These are phyloP conservation scores for Inonotus obliquus DNA, from an alignment of 1,284 basidiomycete genomes.

Conservation along the genomic window DNA sequence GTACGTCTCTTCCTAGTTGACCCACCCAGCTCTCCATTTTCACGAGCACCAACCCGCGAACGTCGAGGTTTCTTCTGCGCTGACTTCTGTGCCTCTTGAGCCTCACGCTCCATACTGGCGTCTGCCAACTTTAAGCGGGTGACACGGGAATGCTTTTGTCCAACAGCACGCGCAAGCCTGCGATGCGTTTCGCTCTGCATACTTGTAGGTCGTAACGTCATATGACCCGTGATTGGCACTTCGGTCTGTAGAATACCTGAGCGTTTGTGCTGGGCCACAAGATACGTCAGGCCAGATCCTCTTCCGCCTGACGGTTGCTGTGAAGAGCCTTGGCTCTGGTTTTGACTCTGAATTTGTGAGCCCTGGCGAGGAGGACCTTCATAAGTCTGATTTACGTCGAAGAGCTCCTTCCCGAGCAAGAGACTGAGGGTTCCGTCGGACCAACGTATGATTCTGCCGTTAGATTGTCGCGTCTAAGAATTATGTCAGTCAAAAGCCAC, in stretches of 20 bases:
- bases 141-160: conserved; percentile 78
- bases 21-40: conserved; percentile 41
- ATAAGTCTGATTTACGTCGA: conserved; percentile 76
- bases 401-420: conserved; percentile 84
- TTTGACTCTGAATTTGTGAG: conserved; percentile 39
- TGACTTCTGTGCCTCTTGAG: conserved; percentile 61
- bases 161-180: conserved; percentile 82
- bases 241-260: conserved; percentile 84
- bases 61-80: conserved; percentile 51
- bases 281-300: conserved; percentile 76
- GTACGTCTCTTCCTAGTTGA: conserved; percentile 37
- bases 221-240: conserved; percentile 75
- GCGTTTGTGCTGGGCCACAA: conserved; percentile 86
- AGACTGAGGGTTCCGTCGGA: conserved; percentile 87
- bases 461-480: conserved; percentile 71
- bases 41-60: conserved; percentile 23
- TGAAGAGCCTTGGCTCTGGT: conserved; percentile 27
- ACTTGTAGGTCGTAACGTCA: conserved; percentile 81
- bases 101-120: conserved; percentile 64
- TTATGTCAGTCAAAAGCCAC: conserved; percentile 1
- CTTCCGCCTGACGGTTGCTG: conserved; percentile 28
- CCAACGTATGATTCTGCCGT: conserved; percentile 85
- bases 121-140: conserved; percentile 74
- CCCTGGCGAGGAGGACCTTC: conserved; percentile 59
- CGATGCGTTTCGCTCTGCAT: conserved; percentile 89